Percentiles rank a stretch among this genome's conserved stretches.
Evolutionary conservation across 371 early-diverging fungal species (phyloP).

Genomic region (Conidiobolus incongruus): DNA sequence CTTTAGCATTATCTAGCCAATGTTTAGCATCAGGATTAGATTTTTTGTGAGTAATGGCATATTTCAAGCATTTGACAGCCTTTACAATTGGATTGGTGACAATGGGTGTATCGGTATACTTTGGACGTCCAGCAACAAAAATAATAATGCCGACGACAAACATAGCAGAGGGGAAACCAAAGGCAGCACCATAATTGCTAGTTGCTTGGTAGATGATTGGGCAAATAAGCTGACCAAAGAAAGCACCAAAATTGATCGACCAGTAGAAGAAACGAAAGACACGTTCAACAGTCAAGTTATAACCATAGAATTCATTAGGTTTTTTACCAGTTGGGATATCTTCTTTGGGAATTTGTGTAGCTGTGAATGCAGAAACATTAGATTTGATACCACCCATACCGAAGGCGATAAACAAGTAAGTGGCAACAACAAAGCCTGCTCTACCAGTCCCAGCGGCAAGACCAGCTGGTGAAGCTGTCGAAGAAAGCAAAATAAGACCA

Average conservation of each 20-base stretch:
- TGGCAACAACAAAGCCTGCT: slow-evolving; percentile 35
- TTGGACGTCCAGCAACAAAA: slow-evolving; percentile 26
- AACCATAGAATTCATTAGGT: slow-evolving; percentile 17
- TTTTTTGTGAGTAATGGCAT: slow-evolving; percentile 25
- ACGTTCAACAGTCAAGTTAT: no score
- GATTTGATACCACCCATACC: slow-evolving; percentile 84
- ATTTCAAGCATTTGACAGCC: slow-evolving; percentile 17
- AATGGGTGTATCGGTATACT: slow-evolving; percentile 31
- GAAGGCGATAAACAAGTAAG: slow-evolving; percentile 44
- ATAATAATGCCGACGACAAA: slow-evolving; percentile 32
- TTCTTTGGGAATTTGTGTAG: slow-evolving; percentile 27
- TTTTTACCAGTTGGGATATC: slow-evolving; percentile 14
- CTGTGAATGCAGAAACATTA: slow-evolving; percentile 42
- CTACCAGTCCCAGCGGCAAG: no score
- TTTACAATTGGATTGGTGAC: slow-evolving; percentile 29
- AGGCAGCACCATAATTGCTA: slow-evolving; percentile 19
- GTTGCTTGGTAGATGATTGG: slow-evolving; percentile 11
- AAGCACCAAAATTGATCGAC: slow-evolving; percentile 55
- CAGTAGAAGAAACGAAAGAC: slow-evolving; percentile 56
- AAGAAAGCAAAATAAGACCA: slow-evolving; percentile 35
- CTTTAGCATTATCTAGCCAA: slow-evolving; percentile 20
- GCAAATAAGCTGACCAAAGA: slow-evolving; percentile 7
- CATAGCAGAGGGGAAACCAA: slow-evolving; percentile 39
- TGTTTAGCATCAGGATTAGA: slow-evolving; percentile 13
- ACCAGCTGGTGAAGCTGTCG: slow-evolving; percentile 25